phyloP scores from a whole-genome alignment of 108 stramenopile species.

The Fragilaria crotonensis region DNA sequence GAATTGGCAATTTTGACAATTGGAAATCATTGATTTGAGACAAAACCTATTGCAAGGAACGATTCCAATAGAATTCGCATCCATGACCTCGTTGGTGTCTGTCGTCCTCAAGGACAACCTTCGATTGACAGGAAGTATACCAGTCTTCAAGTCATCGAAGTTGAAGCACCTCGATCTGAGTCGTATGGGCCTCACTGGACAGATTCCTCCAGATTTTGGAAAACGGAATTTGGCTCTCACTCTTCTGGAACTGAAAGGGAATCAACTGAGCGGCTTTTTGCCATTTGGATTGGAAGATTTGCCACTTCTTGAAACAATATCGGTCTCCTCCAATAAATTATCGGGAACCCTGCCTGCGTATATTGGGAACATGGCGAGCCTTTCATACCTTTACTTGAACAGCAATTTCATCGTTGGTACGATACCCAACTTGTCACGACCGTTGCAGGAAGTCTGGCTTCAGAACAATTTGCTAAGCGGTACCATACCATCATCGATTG shows the following conservation, averaged over 20 bases:
- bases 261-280: constrained; percentile 18
- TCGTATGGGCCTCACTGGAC: constrained; percentile 21
- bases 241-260: constrained; percentile 11
- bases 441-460: constrained; percentile 29
- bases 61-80: constrained; percentile 25
- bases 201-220: constrained; percentile 18
- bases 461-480: constrained; percentile 49
- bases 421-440: constrained; percentile 21
- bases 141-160: constrained; percentile 18
- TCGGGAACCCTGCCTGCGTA: constrained; percentile 32
- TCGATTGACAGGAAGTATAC: constrained; percentile 13
- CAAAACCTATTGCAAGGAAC: constrained; percentile 26
- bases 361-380: constrained; percentile 11
- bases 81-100: constrained; percentile 15
- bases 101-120: constrained; percentile 17
- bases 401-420: constrained; percentile 34
- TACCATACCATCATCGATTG: constrained; percentile 30
- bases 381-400: constrained; percentile 25
- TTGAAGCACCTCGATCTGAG: constrained; percentile 14
- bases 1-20: constrained; percentile 20
- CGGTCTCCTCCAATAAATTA: constrained; percentile 27
- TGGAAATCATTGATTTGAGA: constrained; percentile 20
- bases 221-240: not conserved
- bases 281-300: constrained; percentile 10
- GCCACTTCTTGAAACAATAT: constrained; percentile 25